Evolutionary conservation across 2,329 filamentous ascomycete species (phyloP).

Genomic region (Cercospora sesami): DNA sequence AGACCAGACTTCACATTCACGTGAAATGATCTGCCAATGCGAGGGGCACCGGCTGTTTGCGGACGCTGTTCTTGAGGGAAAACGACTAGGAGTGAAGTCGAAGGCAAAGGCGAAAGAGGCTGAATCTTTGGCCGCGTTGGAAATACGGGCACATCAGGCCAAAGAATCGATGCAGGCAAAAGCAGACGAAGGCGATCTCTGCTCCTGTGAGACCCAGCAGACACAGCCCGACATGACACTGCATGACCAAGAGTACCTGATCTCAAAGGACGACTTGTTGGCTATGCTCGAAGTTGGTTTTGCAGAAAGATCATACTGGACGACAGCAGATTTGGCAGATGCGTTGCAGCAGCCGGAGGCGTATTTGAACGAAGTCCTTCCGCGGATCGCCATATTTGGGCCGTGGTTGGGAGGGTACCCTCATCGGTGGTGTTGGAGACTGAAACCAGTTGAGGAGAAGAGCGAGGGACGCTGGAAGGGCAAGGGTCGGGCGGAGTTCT

Average conservation of each 20-base stretch:
- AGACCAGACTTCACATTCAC: not conserved
- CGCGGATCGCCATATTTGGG: not conserved
- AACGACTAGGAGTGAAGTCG: not conserved
- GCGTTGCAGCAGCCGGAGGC: not conserved
- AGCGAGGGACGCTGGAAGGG: not conserved
- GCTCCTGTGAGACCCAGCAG: accelerated
- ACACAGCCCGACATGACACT: not conserved
- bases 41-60: not conserved
- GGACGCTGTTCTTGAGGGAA: not conserved
- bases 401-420: not conserved
- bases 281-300: not conserved
- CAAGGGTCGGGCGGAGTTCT: not conserved
- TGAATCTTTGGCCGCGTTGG: too few relatives aligned
- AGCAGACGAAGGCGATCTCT: not conserved
- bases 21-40: not conserved
- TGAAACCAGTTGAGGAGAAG: not conserved
- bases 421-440: not conserved
- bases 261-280: not conserved
- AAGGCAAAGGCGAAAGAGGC: not conserved
- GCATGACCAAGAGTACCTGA: not conserved
- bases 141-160: not conserved
- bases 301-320: not conserved
- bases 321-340: not conserved
- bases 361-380: not conserved
- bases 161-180: not conserved